phyloP scores from a whole-genome alignment of 768 basidiomycete genomes.

The Thelephora ganbajun region DNA sequence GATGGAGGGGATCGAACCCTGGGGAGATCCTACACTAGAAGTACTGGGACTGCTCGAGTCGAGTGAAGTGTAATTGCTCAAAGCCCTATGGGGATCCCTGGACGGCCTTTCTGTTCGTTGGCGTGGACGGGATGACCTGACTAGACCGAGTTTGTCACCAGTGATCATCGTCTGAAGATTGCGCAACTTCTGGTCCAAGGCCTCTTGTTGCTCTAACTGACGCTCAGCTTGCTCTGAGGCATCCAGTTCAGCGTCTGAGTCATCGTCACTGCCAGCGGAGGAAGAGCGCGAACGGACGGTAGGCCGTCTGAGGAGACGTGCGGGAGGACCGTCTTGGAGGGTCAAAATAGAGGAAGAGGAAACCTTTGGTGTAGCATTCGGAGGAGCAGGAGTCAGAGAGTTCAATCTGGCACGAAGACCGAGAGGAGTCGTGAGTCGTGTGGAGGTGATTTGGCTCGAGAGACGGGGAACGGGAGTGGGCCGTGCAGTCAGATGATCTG shows the following conservation, averaged over 20 bases:
- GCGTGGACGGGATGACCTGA: slow-evolving; percentile 20
- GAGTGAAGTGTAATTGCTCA: slow-evolving; percentile 22
- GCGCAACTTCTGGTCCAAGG: slow-evolving; percentile 50
- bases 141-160: slow-evolving; percentile 57
- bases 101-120: slow-evolving; percentile 4
- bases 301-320: slow-evolving; percentile 17
- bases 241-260: slow-evolving; percentile 31
- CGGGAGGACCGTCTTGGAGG: slow-evolving; percentile 34
- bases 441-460: slow-evolving; percentile 22
- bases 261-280: neutral
- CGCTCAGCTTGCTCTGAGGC: slow-evolving; percentile 62
- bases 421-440: slow-evolving; percentile 38
- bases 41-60: slow-evolving; percentile 46
- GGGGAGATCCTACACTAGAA: slow-evolving; percentile 61
- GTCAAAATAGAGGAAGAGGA: slow-evolving; percentile 64
- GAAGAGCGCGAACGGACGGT: slow-evolving; percentile 21
- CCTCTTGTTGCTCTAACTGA: slow-evolving; percentile 51
- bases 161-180: slow-evolving; percentile 64
- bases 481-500: slow-evolving; percentile 1
- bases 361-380: slow-evolving; percentile 29
- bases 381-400: slow-evolving; percentile 31
- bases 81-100: neutral
- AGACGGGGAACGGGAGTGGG: slow-evolving; percentile 6
- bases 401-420: slow-evolving; percentile 60
- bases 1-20: slow-evolving; percentile 70